Evolutionary conservation across 768 basidiomycete species (phyloP).

Genomic region (Pleurotus ostreatus): DNA sequence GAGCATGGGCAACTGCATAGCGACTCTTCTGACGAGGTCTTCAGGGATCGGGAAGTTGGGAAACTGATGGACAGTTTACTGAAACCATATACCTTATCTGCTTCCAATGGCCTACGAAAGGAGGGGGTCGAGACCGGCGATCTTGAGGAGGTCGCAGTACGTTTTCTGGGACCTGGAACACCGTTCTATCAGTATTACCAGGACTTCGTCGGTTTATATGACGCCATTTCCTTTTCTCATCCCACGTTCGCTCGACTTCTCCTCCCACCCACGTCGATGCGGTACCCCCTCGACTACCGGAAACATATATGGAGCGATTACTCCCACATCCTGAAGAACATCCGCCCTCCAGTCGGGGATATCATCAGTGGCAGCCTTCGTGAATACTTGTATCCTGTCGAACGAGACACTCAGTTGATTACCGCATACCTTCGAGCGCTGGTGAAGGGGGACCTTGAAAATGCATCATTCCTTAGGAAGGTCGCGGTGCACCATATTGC

Average conservation of each 20-base stretch:
- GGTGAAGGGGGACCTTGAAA: constrained; percentile 32
- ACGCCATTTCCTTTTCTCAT: constrained; percentile 85
- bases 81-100: constrained; percentile 42
- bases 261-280: constrained; percentile 72
- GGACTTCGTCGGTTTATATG: constrained; percentile 88
- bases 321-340: constrained; percentile 56
- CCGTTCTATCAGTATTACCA: constrained; percentile 95
- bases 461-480: constrained; percentile 52
- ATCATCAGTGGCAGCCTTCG: constrained; percentile 50
- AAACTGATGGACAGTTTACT: constrained; percentile 58
- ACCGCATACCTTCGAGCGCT: constrained; percentile 62
- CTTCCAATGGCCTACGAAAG: constrained; percentile 4
- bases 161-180: constrained; percentile 59
- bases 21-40: constrained; percentile 63
- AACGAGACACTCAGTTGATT: constrained; percentile 57
- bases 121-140: constrained; percentile 11
- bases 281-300: constrained; percentile 79
- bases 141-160: constrained; percentile 51
- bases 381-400: constrained; percentile 71
- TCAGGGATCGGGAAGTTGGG: constrained; percentile 66
- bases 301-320: constrained; percentile 82
- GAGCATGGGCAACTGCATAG: constrained; percentile 72
- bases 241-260: constrained; percentile 70
- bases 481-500: constrained; percentile 81
- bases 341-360: constrained; percentile 46